These are phyloP conservation scores for Monosporascus sp. DNA, from an alignment of 2,329 filamentous ascomycete genomes.

Conservation along the genomic window DNA sequence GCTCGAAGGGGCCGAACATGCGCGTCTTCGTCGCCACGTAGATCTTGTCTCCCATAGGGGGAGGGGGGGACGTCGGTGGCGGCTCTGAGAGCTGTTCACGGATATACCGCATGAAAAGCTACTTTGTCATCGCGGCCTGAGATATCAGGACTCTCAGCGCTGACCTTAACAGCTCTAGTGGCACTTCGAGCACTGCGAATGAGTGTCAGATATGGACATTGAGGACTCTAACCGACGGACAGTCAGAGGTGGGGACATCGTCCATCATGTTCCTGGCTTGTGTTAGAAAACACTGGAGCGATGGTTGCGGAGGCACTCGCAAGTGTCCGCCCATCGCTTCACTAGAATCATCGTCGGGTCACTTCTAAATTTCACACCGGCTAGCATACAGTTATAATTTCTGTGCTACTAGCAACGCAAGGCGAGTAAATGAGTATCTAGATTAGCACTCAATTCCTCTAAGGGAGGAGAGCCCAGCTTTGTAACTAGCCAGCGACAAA, in stretches of 20 bases:
- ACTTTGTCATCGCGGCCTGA: slow-evolving; percentile 23
- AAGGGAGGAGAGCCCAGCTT: too few relatives aligned
- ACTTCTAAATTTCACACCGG: too few relatives aligned
- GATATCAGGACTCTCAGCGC: slow-evolving; percentile 28
- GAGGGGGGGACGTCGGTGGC: slow-evolving; percentile 15
- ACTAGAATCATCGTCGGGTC: background rate
- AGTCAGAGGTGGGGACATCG: slow-evolving; percentile 34
- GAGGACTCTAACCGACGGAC: slow-evolving; percentile 13
- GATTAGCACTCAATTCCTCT: too few relatives aligned
- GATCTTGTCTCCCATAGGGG: slow-evolving; percentile 12
- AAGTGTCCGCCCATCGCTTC: slow-evolving; percentile 21
- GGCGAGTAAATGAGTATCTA: too few relatives aligned
- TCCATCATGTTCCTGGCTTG: slow-evolving; percentile 34
- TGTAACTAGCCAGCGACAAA: too few relatives aligned
- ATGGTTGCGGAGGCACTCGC: slow-evolving; percentile 9
- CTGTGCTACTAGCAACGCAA: too few relatives aligned
- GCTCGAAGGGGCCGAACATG: slow-evolving; percentile 22
- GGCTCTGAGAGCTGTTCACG: slow-evolving; percentile 22
- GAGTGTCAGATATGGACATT: background rate
- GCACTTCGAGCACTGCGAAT: slow-evolving; percentile 15
- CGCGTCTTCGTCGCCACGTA: slow-evolving; percentile 33
- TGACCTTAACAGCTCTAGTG: slow-evolving; percentile 28
- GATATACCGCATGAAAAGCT: slow-evolving; percentile 29
- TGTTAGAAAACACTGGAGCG: background rate
- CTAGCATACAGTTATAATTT: too few relatives aligned